phyloP scores from a whole-genome alignment of 192 early-diverging fungal species.

The Phycomyces blakesleeanus region DNA sequence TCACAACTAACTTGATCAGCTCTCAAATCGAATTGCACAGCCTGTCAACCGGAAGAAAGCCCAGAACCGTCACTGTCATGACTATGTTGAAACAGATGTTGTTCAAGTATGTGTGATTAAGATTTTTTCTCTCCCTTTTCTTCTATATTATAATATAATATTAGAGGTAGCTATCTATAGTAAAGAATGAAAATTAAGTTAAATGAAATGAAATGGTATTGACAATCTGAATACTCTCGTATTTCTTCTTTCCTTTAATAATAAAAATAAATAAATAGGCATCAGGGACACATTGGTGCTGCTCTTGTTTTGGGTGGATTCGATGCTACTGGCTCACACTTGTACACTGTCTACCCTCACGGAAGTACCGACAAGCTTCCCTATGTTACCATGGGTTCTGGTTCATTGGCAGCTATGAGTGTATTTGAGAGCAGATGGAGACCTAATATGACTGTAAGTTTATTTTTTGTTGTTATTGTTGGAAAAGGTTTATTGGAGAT shows the following conservation, averaged over 20 bases:
- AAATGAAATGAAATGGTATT: no score
- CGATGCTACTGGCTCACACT: slow-evolving; percentile 85
- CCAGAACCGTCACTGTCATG: slow-evolving; percentile 90
- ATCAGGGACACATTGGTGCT: slow-evolving; percentile 95
- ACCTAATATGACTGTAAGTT: slow-evolving; percentile 63
- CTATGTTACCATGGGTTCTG: slow-evolving; percentile 94
- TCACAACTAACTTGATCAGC: slow-evolving; percentile 87
- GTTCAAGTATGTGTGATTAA: slow-evolving; percentile 62
- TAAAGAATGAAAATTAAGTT: no score
- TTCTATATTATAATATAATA: no score
- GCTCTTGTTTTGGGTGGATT: slow-evolving; percentile 92
- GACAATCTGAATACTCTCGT: no score
- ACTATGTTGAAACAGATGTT: slow-evolving; percentile 97
- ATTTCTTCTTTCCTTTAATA: no score
- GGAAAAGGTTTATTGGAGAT: no score
- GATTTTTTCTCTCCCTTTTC: no score
- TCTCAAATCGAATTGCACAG: slow-evolving; percentile 94
- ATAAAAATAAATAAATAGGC: no score
- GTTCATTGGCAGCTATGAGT: slow-evolving; percentile 93
- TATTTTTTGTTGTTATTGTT: no score
- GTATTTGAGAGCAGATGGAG: slow-evolving; percentile 89
- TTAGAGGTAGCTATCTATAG: no score
- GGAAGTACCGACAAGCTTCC: slow-evolving; percentile 96
- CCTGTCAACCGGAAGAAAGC: slow-evolving; percentile 81
- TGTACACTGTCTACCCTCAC: slow-evolving; percentile 91